Percentiles rank a stretch among this genome's conserved stretches.
These are phyloP conservation scores for Tolypocladium album DNA, from an alignment of 2,329 filamentous ascomycete genomes.

Conservation along the genomic window DNA sequence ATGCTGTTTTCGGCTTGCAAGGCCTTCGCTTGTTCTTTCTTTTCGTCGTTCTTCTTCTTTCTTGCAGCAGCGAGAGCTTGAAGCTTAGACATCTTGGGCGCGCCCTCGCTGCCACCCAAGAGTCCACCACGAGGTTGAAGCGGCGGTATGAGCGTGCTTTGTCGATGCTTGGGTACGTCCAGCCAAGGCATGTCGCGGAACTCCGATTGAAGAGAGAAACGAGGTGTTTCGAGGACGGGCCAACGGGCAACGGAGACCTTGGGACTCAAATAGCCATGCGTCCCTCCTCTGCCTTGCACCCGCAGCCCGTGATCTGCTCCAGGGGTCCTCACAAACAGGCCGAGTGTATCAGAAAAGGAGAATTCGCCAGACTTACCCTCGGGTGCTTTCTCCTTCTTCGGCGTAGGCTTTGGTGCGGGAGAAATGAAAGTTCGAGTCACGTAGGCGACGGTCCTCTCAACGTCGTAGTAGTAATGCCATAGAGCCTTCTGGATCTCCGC, in stretches of 20 bases:
- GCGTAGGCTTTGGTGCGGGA: constrained; percentile 21
- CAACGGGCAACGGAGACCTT: background rate
- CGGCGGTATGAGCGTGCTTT: constrained; percentile 52
- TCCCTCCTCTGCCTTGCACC: constrained; percentile 3
- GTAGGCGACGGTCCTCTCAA: constrained; percentile 75
- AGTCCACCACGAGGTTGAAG: constrained; percentile 51
- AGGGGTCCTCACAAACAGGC: constrained; percentile 13
- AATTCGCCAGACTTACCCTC: constrained; percentile 29
- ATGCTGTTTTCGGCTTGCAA: constrained; percentile 16
- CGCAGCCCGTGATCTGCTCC: constrained; percentile 20
- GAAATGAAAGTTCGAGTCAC: constrained; percentile 54
- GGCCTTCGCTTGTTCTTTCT: constrained; percentile 23
- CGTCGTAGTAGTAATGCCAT: constrained; percentile 94
- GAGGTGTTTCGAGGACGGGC: background rate
- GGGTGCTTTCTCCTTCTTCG: constrained; percentile 31
- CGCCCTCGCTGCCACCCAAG: constrained; percentile 59
- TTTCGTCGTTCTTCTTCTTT: constrained; percentile 69
- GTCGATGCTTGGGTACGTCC: constrained; percentile 54
- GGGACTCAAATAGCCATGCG: background rate
- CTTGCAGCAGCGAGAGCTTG: constrained; percentile 80
- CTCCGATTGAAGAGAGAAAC: constrained; percentile 21
- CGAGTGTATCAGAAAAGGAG: constrained; percentile 18
- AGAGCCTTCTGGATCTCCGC: constrained; percentile 76
- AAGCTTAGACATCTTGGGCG: constrained; percentile 76
- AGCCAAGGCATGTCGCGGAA: constrained; percentile 86